phyloP scores from a whole-genome alignment of 257 asterid genomes.

The Oldenlandia corymbosa region DNA sequence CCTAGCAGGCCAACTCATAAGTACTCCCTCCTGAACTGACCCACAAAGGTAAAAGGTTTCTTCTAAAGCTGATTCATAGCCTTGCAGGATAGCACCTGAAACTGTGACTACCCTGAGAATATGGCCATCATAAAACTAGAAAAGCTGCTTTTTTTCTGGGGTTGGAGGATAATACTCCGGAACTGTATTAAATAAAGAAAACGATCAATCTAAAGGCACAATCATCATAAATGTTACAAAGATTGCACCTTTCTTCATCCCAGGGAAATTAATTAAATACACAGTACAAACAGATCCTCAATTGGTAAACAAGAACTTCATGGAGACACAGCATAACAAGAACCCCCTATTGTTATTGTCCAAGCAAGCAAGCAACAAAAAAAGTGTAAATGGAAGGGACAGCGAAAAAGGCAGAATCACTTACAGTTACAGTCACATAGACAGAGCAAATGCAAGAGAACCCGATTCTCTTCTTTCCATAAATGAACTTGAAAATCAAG shows the following conservation, averaged over 20 bases:
- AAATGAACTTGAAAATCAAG: constrained; percentile 3
- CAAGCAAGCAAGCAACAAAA: constrained; percentile 6
- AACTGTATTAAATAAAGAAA: too few relatives aligned
- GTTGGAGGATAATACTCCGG: neutral
- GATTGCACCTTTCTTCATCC: neutral
- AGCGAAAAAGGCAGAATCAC: constrained; percentile 13
- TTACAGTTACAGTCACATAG: constrained; percentile 1
- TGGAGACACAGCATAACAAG: constrained; percentile 1
- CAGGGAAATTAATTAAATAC: neutral
- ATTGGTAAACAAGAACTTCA: neutral
- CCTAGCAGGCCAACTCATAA: constrained; percentile 4
- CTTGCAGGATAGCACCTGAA: neutral
- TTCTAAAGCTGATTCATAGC: constrained; percentile 10
- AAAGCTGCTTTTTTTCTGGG: neutral
- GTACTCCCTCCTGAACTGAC: neutral
- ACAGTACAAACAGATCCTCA: neutral
- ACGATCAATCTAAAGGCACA: neutral
- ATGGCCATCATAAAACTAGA: neutral
- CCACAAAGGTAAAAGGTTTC: constrained; percentile 11
- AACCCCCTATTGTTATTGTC: constrained; percentile 5
- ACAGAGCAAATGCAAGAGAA: constrained; percentile 30
- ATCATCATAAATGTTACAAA: neutral
- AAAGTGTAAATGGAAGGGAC: constrained; percentile 9
- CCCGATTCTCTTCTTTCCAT: constrained; percentile 31
- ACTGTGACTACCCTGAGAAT: neutral